A percentile compares a stretch with the other conserved stretches of the same genome.
Evolutionary conservation across 2,329 filamentous ascomycete species (phyloP).

Genomic region (Magnaporthiopsis rhizophila): DNA sequence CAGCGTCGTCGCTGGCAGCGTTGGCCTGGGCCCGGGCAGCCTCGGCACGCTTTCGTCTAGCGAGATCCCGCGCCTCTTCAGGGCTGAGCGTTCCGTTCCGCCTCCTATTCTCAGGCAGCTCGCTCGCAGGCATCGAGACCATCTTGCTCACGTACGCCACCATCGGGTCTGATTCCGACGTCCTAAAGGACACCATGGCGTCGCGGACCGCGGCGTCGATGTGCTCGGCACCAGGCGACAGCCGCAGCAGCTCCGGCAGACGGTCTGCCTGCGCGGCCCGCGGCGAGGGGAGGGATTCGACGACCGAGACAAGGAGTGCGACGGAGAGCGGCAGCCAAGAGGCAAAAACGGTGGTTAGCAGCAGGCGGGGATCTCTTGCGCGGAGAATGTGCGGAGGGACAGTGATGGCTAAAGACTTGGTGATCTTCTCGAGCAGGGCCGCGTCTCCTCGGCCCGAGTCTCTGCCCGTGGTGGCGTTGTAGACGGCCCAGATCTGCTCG

Average conservation of each 20-base stretch:
- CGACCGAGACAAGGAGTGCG: conserved; percentile 84
- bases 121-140: conserved; percentile 89
- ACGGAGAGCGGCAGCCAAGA: conserved; percentile 90
- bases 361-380: conserved; percentile 72
- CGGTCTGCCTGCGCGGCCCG: conserved; percentile 69
- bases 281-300: conserved; percentile 86
- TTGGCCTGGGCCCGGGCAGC: conserved; percentile 71
- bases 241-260: conserved; percentile 69
- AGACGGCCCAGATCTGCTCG: conserved; percentile 93
- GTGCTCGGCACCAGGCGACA: conserved; percentile 66
- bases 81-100: conserved; percentile 65
- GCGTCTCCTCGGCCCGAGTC: conserved; percentile 78
- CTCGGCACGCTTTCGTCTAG: conserved; percentile 80
- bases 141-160: conserved; percentile 98
- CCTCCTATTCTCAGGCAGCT: conserved; percentile 79
- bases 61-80: conserved; percentile 84
- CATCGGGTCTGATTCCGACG: conserved; percentile 61
- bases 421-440: conserved; percentile 82
- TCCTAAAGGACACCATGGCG: conserved; percentile 78
- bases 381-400: conserved; percentile 78
- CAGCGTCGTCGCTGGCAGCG: conserved; percentile 40
- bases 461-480: conserved; percentile 79
- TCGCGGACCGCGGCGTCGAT: conserved; percentile 63
- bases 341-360: conserved; percentile 80
- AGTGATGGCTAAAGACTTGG: conserved; percentile 77